Conservation (phyloP, 176 grass and related monocot species). For the Carex kokanica region DNA sequence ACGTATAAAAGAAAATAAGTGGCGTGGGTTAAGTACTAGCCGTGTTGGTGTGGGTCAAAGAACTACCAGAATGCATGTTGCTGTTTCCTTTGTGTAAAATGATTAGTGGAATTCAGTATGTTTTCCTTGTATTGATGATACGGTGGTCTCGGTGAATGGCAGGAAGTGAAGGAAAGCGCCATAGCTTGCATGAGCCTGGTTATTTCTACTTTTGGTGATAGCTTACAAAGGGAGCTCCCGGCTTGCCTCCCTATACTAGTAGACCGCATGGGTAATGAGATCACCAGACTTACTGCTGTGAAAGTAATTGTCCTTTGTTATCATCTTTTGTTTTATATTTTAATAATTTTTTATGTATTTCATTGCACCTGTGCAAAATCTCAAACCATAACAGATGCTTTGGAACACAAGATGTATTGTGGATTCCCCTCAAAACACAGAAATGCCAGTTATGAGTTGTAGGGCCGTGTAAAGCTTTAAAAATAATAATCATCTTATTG, state of each 20-base stretch:
- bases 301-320: constrained; percentile 46
- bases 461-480: background rate
- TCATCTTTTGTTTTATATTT: background rate
- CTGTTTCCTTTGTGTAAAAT: background rate
- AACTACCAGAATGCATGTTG: background rate
- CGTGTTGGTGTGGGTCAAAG: background rate
- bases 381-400: background rate
- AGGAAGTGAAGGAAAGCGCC: constrained; percentile 87
- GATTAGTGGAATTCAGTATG: background rate
- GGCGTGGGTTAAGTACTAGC: background rate
- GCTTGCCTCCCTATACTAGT: constrained; percentile 96
- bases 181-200: constrained; percentile 89
- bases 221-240: constrained; percentile 73
- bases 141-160: constrained; percentile 24
- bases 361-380: background rate
- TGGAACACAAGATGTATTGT: background rate
- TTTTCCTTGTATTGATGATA: constrained; percentile 8
- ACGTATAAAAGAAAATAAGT: background rate
- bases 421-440: background rate
- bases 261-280: constrained; percentile 99
- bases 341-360: background rate
- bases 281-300: constrained; percentile 89
- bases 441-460: background rate
- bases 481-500: background rate
- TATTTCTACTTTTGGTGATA: constrained; percentile 90